Conservation (phyloP, 768 basidiomycete genomes). For the Phylloporus rhodoxanthus region DNA sequence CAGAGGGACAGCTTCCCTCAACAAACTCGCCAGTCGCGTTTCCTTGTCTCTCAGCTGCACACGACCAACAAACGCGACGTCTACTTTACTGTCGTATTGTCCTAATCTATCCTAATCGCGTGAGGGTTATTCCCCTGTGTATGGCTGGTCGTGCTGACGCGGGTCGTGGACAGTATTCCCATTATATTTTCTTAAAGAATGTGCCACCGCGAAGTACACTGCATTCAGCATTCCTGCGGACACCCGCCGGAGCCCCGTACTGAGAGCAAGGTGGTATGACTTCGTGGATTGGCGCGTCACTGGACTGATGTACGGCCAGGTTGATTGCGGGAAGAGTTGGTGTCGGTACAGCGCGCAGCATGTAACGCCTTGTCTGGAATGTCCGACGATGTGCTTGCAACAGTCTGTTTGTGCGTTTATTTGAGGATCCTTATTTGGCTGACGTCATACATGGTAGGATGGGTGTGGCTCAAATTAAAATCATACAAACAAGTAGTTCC, state of each 20-base stretch:
- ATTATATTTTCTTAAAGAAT: constrained; percentile 21
- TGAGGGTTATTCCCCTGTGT: constrained; percentile 4
- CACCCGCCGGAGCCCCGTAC: constrained; percentile 30
- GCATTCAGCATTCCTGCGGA: constrained; percentile 35
- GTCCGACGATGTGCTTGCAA: constrained; percentile 37
- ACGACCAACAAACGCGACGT: neutral
- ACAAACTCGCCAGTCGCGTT: constrained; percentile 8
- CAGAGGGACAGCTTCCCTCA: neutral
- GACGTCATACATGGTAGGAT: constrained; percentile 16
- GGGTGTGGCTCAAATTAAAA: constrained; percentile 17
- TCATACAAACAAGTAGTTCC: constrained; percentile 14
- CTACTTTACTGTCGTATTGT: constrained; percentile 5
- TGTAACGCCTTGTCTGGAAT: constrained; percentile 32
- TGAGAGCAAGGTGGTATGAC: constrained; percentile 28
- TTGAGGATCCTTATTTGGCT: constrained; percentile 4
- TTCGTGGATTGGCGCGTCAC: constrained; percentile 18
- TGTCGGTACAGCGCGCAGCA: constrained; percentile 43
- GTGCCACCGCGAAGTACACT: constrained; percentile 41
- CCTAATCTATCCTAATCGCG: constrained; percentile 23
- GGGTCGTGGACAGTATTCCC: neutral
- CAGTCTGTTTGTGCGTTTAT: constrained; percentile 26
- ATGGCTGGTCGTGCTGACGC: constrained; percentile 10
- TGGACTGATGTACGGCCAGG: constrained; percentile 23
- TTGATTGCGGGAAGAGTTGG: constrained; percentile 36
- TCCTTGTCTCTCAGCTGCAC: neutral